Evolutionary conservation across 305 asterid genomes (phyloP), one percentile per base, ranked within the genome.

Genomic region (Andrographis paniculata): DNA sequence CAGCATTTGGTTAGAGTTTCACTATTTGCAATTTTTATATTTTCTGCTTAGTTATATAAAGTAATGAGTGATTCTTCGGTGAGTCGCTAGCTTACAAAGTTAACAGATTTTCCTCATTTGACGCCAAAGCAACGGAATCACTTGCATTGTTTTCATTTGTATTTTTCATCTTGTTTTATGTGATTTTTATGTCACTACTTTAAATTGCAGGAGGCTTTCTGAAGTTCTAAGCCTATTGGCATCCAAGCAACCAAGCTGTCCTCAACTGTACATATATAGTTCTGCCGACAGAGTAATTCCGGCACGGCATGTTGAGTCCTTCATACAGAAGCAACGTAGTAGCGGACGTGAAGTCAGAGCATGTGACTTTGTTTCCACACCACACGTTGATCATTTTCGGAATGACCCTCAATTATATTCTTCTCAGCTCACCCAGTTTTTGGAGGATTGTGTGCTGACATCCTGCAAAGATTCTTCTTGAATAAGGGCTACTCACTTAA

Each of bases 381-480:
- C 97, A 20, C 97, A 88, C 64, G 97, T 88, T 9, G 97, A 88
- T 58, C 97, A 88, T 71, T 82, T 88, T 59, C 78, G 97, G 35
- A 82, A 82, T 22, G 79, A 82, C 48, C 94, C 97, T 0, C 64
- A 68, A 60, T 53, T 84, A 37, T 88, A 88, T 67, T 74, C 94
- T 62, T 75, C 93, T 46, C 95, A 88, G 80, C 95, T 88, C 59
- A 67, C 94, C 24, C 70, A 58, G 55, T 84, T 88, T 62, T 64
- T 88, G 63, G 89, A 88, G 66, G 93, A 84, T 58, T 88, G 85
- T 55, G 87, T 88, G 66, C 74, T 81, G 58, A 68, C 59, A 11
- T 22, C 65, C 65, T 65, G 82, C 75, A 72, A 70, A 1, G 17
- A n/a, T 13, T 37, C 42, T 13, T 37, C 42, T 37, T 5, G n/a